Conservation (phyloP, 495 filamentous ascomycete species). For the Chaetomidium leptoderma region DNA sequence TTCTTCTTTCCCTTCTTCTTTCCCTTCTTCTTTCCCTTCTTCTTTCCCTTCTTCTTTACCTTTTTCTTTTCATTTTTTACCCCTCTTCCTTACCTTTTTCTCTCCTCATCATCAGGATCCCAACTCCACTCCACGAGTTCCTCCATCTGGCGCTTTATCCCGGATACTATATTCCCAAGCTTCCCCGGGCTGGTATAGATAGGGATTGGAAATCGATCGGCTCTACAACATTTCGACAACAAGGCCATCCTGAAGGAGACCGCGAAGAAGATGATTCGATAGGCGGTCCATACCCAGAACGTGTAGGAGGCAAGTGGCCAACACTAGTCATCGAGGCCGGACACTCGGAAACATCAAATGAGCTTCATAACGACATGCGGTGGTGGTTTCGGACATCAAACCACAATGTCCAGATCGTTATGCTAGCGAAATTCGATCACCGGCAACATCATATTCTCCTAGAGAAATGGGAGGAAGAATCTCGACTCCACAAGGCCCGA, state of each 20-base stretch:
- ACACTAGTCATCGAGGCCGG: conserved; percentile 35
- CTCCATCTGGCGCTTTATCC: conserved; percentile 19
- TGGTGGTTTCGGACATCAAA: conserved; percentile 33
- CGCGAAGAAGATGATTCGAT: conserved; percentile 23
- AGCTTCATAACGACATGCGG: conserved; percentile 25
- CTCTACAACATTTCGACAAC: conserved; percentile 11
- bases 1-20: too few species aligned
- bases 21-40: background rate
- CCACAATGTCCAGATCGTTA: conserved; percentile 30
- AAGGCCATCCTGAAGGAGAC: conserved; percentile 22
- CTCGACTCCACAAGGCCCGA: too few species aligned
- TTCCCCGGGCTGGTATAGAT: conserved; percentile 6
- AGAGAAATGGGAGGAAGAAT: background rate
- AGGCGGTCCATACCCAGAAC: conserved; percentile 21
- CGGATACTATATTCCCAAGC: conserved; percentile 5
- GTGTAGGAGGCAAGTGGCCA: conserved; percentile 23
- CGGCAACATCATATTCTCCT: conserved; percentile 18
- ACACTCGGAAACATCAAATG: conserved; percentile 21
- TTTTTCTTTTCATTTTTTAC: background rate
- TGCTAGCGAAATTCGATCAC: conserved; percentile 25
- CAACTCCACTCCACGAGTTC: conserved; percentile 21
- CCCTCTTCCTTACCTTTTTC: too few species aligned
- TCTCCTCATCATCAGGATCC: conserved; percentile 22
- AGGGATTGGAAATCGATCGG: conserved; percentile 13
- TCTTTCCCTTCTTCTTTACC: background rate